Evolutionary conservation across 306 rosid genomes (phyloP).

Genomic region (Medicago ruthenica): DNA sequence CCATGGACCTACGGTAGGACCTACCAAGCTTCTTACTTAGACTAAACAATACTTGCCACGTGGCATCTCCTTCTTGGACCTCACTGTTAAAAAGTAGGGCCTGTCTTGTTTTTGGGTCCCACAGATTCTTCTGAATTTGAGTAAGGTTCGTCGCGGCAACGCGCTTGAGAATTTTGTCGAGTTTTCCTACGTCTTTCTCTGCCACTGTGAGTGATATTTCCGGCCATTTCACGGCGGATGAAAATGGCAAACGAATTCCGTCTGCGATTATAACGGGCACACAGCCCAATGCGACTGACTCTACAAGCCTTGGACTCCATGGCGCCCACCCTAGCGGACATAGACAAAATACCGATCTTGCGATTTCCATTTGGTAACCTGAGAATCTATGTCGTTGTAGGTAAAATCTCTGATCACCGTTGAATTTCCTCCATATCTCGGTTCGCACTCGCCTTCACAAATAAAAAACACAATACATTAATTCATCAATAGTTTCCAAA

Average conservation of each 20-base stretch:
- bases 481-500: background rate
- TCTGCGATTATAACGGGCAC: slow-evolving; percentile 90
- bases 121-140: slow-evolving; percentile 64
- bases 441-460: slow-evolving; percentile 76
- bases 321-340: slow-evolving; percentile 99
- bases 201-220: slow-evolving; percentile 79
- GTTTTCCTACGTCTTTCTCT: slow-evolving; percentile 72
- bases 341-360: slow-evolving; percentile 74
- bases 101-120: slow-evolving; percentile 64
- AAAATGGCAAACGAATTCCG: slow-evolving; percentile 74
- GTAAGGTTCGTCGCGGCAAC: slow-evolving; percentile 81
- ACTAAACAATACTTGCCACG: slow-evolving; percentile 71
- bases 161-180: slow-evolving; percentile 67
- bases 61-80: slow-evolving; percentile 79
- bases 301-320: slow-evolving; percentile 94
- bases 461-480: background rate
- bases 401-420: slow-evolving; percentile 69
- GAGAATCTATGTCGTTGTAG: slow-evolving; percentile 69
- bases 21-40: slow-evolving; percentile 58
- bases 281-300: slow-evolving; percentile 82
- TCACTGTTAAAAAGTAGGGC: slow-evolving; percentile 64
- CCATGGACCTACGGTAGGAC: slow-evolving; percentile 55
- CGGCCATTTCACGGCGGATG: slow-evolving; percentile 69
- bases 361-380: slow-evolving; percentile 90
- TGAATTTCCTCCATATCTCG: slow-evolving; percentile 71